A percentile compares a stretch with the other conserved stretches of the same genome.
Evolutionary conservation across 163 green algal species (phyloP).

Genomic region (Chlorella variabilis): DNA sequence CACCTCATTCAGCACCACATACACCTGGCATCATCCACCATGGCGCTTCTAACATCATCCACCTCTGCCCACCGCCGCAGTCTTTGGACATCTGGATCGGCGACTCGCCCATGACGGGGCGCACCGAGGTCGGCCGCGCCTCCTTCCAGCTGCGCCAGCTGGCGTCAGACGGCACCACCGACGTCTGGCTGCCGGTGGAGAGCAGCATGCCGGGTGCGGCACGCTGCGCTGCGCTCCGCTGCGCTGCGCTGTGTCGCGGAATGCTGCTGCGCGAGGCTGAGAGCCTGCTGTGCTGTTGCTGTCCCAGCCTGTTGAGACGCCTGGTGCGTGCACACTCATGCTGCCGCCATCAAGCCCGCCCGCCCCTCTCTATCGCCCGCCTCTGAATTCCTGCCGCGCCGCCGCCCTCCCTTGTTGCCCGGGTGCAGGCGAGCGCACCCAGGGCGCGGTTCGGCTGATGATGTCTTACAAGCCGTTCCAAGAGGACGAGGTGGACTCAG

Average conservation of each 20-base stretch:
- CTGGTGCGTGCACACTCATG: too few relatives aligned
- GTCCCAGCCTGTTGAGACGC: too few relatives aligned
- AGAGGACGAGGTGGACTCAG: slow-evolving; percentile 75
- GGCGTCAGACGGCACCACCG: slow-evolving; percentile 61
- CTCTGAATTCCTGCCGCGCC: too few relatives aligned
- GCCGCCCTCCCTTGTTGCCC: too few relatives aligned
- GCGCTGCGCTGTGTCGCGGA: neutral
- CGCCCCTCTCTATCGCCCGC: too few relatives aligned
- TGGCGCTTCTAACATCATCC: neutral
- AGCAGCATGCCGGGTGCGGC: slow-evolving; percentile 36
- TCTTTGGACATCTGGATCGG: slow-evolving; percentile 83
- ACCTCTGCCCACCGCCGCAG: slow-evolving; percentile 50
- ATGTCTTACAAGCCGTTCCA: slow-evolving; percentile 75
- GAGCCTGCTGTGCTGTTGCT: too few relatives aligned
- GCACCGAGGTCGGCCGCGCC: slow-evolving; percentile 79
- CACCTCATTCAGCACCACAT: too few relatives aligned
- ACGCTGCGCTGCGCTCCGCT: neutral
- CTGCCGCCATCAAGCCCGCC: too few relatives aligned
- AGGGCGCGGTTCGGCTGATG: slow-evolving; percentile 58
- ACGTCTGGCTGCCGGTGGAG: slow-evolving; percentile 84
- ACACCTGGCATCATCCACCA: too few relatives aligned
- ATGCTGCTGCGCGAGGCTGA: neutral
- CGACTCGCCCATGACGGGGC: slow-evolving; percentile 86
- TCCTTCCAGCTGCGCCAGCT: slow-evolving; percentile 64
- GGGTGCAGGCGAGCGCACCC: slow-evolving; percentile 30